Evolutionary conservation across 2,329 filamentous ascomycete genomes (phyloP).

Genomic region (Apiospora aurea): DNA sequence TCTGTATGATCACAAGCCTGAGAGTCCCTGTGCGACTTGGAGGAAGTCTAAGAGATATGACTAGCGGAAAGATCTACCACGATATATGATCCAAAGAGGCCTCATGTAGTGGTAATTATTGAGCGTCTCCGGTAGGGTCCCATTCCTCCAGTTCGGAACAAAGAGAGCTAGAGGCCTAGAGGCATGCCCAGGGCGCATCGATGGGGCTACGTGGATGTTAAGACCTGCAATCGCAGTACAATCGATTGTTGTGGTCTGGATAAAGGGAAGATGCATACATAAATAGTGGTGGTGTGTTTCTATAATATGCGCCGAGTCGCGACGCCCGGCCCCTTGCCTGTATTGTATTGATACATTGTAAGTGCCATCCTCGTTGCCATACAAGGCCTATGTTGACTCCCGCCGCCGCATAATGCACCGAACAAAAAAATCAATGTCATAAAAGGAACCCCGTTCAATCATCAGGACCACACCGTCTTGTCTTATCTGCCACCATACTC

Average conservation of each 20-base stretch:
- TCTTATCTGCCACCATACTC: not conserved
- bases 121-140: not conserved
- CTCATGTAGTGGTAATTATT: not conserved
- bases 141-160: not conserved
- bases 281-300: not conserved
- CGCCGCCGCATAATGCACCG: not conserved
- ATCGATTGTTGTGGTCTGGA: not conserved
- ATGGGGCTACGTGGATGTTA: not conserved
- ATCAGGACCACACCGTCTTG: not conserved
- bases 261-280: not conserved
- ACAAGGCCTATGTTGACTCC: conserved; percentile 21
- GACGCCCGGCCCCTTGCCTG: not conserved
- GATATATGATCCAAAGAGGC: not conserved
- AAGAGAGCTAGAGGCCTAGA: no score
- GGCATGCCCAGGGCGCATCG: no score
- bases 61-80: not conserved
- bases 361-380: not conserved
- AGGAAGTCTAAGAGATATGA: not conserved
- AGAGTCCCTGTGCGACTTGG: not conserved
- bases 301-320: conserved; percentile 9
- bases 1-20: not conserved
- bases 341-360: conserved; percentile 24
- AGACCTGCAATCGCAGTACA: not conserved
- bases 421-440: not conserved
- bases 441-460: not conserved